Conservation (phyloP, 176 grass and related monocot species). For the Saccharum spontaneum region DNA sequence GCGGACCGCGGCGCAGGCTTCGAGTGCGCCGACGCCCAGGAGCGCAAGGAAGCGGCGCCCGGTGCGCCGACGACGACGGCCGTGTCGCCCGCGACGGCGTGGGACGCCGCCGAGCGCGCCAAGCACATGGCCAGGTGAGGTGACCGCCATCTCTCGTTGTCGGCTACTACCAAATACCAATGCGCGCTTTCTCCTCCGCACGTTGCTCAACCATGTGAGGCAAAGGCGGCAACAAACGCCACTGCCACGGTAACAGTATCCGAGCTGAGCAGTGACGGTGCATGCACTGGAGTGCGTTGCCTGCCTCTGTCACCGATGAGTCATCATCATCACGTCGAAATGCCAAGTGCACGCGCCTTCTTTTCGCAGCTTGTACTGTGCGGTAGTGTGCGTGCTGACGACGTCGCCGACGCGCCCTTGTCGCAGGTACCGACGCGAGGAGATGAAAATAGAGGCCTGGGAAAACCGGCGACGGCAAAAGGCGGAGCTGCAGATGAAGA, state of each 20-base stretch:
- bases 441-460: constrained; percentile 86
- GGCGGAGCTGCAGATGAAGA: constrained; percentile 76
- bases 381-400: constrained; percentile 27
- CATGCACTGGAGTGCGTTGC: neutral
- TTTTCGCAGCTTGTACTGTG: neutral
- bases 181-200: neutral
- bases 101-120: constrained; percentile 78
- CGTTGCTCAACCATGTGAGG: constrained; percentile 11
- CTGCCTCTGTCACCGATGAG: neutral
- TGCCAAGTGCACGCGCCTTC: neutral
- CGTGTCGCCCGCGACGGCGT: constrained; percentile 62
- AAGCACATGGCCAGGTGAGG: constrained; percentile 80
- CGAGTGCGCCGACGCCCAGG: neutral
- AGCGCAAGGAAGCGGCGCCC: neutral
- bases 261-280: neutral
- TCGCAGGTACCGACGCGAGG: constrained; percentile 70
- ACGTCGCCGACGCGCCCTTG: neutral
- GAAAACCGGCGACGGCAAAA: constrained; percentile 78
- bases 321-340: neutral
- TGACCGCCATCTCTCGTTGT: neutral
- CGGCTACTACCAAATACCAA: neutral
- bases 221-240: neutral
- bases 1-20: neutral
- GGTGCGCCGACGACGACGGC: constrained; percentile 2
- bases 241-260: neutral